Conservation (phyloP, 495 filamentous ascomycete species). For the Aspergillus biplanus region DNA sequence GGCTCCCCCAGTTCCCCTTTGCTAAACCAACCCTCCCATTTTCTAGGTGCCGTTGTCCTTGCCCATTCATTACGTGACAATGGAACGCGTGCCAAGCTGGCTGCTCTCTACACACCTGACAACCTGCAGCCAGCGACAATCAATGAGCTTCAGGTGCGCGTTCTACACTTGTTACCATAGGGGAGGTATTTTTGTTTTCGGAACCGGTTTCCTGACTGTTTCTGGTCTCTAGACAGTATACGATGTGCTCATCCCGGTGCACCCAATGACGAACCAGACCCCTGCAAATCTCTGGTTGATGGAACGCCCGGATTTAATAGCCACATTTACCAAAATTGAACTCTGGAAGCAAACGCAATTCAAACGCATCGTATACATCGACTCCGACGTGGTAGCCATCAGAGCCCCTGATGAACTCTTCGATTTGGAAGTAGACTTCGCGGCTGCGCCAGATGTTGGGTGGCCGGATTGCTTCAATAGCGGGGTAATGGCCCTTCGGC, state of each 20-base stretch:
- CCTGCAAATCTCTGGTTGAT: conserved; percentile 88
- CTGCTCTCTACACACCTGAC: conserved; percentile 79
- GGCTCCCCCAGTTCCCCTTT: not conserved
- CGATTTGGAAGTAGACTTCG: conserved; percentile 72
- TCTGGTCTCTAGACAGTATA: conserved; percentile 66
- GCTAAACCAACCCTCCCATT: conserved; percentile 5
- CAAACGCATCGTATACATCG: conserved; percentile 86
- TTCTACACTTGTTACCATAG: not conserved
- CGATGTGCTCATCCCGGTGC: conserved; percentile 86
- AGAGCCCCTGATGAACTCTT: conserved; percentile 93
- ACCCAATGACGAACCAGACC: conserved; percentile 71
- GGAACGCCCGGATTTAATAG: conserved; percentile 85
- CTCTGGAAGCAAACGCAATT: conserved; percentile 93
- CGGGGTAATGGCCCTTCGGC: conserved; percentile 87
- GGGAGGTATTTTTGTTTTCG: conserved; percentile 10
- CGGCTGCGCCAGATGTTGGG: conserved; percentile 91
- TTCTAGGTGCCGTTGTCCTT: conserved; percentile 83
- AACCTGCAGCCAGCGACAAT: conserved; percentile 72
- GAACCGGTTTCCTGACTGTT: conserved; percentile 18
- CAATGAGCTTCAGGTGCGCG: conserved; percentile 71
- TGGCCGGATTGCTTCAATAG: conserved; percentile 99
- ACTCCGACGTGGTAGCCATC: conserved; percentile 86
- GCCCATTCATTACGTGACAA: conserved; percentile 94
- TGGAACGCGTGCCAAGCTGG: conserved; percentile 83
- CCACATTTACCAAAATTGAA: conserved; percentile 94